Conservation (phyloP, 768 basidiomycete genomes). For the Daedalea quercina region DNA sequence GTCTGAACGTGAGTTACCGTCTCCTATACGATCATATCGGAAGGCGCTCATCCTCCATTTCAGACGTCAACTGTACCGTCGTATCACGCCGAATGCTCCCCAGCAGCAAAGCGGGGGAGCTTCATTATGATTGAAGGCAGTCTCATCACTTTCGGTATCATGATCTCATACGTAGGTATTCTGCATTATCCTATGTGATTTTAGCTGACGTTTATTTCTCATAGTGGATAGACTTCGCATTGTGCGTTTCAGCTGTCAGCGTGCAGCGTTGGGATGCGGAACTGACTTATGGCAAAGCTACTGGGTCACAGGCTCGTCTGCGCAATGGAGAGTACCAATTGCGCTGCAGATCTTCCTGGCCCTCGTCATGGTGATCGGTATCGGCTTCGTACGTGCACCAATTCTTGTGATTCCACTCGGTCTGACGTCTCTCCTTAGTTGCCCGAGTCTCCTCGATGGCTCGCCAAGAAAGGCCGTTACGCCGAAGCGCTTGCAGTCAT, state of each 20-base stretch:
- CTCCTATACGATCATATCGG: not conserved
- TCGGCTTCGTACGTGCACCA: conserved; percentile 36
- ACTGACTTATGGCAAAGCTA: conserved; percentile 27
- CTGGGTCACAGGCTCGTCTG: conserved; percentile 43
- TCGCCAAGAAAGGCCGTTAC: conserved; percentile 46
- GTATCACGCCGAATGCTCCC: conserved; percentile 63
- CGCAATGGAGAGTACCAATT: conserved; percentile 59
- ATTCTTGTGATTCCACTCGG: not conserved
- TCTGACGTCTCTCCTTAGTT: conserved; percentile 29
- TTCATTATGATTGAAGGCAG: conserved; percentile 63
- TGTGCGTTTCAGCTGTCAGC: conserved; percentile 29
- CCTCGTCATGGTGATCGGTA: conserved; percentile 42
- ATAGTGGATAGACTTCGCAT: conserved; percentile 59
- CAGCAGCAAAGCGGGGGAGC: conserved; percentile 50
- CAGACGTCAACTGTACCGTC: conserved; percentile 61
- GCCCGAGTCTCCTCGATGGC: conserved; percentile 57
- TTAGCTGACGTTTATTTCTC: not conserved
- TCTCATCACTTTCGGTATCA: conserved; percentile 57
- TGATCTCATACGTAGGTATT: conserved; percentile 43
- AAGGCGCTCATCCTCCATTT: not conserved
- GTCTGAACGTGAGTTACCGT: conserved; percentile 40
- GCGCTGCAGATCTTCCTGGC: conserved; percentile 54
- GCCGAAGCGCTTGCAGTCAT: conserved; percentile 56
- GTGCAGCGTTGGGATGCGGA: too few relatives aligned
- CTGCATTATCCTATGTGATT: not conserved